A percentile compares a stretch with the other conserved stretches of the same genome.
phyloP scores from a whole-genome alignment of 768 basidiomycete species.

The Lyophyllum decastes region DNA sequence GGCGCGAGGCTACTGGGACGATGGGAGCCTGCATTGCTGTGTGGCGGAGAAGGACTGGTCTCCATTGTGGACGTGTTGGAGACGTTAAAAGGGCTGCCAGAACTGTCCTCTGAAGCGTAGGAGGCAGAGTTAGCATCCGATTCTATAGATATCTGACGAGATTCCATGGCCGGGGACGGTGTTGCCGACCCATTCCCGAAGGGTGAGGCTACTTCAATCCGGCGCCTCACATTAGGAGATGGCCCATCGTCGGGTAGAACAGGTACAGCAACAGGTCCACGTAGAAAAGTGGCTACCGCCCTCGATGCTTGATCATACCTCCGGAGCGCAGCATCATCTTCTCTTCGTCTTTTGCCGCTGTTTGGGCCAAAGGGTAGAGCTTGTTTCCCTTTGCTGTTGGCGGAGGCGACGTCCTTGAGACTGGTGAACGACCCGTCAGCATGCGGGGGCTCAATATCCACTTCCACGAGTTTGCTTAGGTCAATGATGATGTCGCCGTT shows the following conservation, averaged over 20 bases:
- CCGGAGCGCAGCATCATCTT: conserved; percentile 53
- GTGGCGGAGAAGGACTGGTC: conserved; percentile 30
- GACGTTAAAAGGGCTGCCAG: conserved; percentile 8
- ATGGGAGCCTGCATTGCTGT: conserved; percentile 4
- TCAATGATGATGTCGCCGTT: conserved; percentile 87
- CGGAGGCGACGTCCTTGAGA: conserved; percentile 53
- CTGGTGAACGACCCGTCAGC: conserved; percentile 58
- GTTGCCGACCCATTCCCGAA: background rate
- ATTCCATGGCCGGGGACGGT: background rate
- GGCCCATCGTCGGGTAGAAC: conserved; percentile 26
- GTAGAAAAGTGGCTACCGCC: conserved; percentile 52
- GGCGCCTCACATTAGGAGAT: conserved; percentile 35
- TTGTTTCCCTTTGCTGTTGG: conserved; percentile 59
- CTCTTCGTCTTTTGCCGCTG: conserved; percentile 55
- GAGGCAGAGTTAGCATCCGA: conserved; percentile 19
- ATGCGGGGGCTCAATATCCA: conserved; percentile 66
- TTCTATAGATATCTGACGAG: conserved; percentile 15
- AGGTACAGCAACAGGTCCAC: conserved; percentile 31
- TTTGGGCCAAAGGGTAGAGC: conserved; percentile 16
- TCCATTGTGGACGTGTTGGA: conserved; percentile 25
- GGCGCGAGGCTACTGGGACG: conserved; percentile 11
- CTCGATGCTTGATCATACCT: conserved; percentile 58
- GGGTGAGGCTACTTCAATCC: conserved; percentile 26
- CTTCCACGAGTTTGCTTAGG: conserved; percentile 64
- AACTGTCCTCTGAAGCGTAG: conserved; percentile 16